Evolutionary conservation across 129 eudicot species (phyloP), one percentile per base, ranked within the genome.

Genomic region (Flaveria ramosissima): DNA sequence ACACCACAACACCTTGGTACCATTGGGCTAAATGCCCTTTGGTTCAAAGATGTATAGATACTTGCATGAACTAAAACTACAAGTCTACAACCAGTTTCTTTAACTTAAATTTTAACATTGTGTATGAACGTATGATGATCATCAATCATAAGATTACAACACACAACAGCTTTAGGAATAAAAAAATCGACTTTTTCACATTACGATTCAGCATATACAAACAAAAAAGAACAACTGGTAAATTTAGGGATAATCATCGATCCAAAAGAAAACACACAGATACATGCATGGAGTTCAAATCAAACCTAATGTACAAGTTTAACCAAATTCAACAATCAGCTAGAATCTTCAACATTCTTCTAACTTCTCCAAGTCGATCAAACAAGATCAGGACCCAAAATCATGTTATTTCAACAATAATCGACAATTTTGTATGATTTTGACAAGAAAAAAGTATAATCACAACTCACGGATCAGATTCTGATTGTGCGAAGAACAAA

Each of bases 241-340:
- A 61, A 13, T 19, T 24, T 43, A n/a, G 23, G 51, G n/a, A 59
- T 20, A 24, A 45, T 10, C 46, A 17, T 56, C 39, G 27, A 45
- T 56, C 61, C 41, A 4, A 46, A 70, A 45, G 12, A 59, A 41
- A 51, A 68, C 51, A 9, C 9, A 60, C 50, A 19, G 3, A 43
- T 27, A 56, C 76, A 78, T 78, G 82, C 76, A 78, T 24, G 75
- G 17, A 70, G 30, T 13, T 78, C 60, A 53, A 53, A 78, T 32
- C 23, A 46, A 20, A 57, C 12, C 48, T 19, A 55, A 56, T 16
- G n/a, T n/a, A n/a, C n/a, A n/a, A n/a, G n/a, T 53, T 23, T 62
- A 27, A 71, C 27, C 27, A 1, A 24, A 71, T 27, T 51, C 46
- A 71, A 45, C 13, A 45, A 45, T 45, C 48, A 45, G 48, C 13